Evolutionary conservation across 2,329 filamentous ascomycete species (phyloP).

Genomic region (Dryadomyces quercus-mongolicae): DNA sequence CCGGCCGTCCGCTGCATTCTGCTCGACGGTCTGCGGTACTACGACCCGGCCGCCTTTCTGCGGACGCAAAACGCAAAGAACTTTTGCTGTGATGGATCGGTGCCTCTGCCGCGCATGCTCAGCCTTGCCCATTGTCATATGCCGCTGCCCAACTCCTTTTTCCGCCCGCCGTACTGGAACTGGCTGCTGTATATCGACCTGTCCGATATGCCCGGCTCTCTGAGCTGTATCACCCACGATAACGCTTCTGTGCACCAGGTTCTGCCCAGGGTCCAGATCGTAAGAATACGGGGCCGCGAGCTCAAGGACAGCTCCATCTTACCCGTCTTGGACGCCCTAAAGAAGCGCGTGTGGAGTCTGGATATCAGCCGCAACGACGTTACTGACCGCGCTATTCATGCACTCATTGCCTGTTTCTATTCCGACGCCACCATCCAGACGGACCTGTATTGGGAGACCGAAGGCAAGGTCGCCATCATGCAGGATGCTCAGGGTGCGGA

Average conservation of each 20-base stretch:
- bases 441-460: conserved; percentile 27
- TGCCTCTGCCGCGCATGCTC: conserved; percentile 24
- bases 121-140: conserved; percentile 30
- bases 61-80: background rate
- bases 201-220: conserved; percentile 34
- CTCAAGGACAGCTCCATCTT: conserved; percentile 28
- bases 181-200: conserved; percentile 40
- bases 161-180: conserved; percentile 22
- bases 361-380: conserved; percentile 41
- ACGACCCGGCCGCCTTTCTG: conserved; percentile 27
- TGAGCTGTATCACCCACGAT: conserved; percentile 18
- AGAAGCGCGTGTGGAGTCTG: conserved; percentile 40
- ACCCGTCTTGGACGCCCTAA: conserved; percentile 22
- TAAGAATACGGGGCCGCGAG: conserved; percentile 36
- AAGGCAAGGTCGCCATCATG: conserved; percentile 28
- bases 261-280: conserved; percentile 35
- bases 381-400: conserved; percentile 29
- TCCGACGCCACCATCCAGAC: conserved; percentile 19
- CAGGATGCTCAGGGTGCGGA: conserved; percentile 7
- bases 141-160: conserved; percentile 28
- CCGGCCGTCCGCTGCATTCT: conserved; percentile 33
- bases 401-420: conserved; percentile 19
- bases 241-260: conserved; percentile 12
- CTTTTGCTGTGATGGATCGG: conserved; percentile 2
- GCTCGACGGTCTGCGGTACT: conserved; percentile 32